These are phyloP conservation scores for Aphanomyces invadans DNA, from an alignment of 352 stramenopile genomes.

Conservation along the genomic window DNA sequence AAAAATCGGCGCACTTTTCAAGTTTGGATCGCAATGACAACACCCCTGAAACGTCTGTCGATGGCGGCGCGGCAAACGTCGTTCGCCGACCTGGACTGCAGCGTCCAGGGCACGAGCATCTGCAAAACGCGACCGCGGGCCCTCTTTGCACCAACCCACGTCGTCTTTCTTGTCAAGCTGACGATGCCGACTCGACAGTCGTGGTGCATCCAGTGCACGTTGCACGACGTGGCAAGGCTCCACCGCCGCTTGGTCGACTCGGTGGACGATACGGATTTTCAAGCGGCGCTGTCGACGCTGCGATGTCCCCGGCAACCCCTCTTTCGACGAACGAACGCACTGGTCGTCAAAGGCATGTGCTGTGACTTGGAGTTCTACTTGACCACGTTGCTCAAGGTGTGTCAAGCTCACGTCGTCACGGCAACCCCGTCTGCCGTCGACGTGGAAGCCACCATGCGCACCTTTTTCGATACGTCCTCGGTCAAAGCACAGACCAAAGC, in stretches of 20 bases:
- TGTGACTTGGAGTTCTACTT: conserved; percentile 13
- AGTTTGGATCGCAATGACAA: too few species aligned
- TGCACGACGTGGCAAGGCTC: background rate
- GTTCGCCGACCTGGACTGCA: background rate
- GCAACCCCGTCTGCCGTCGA: background rate
- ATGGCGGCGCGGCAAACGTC: background rate
- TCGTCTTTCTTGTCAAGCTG: background rate
- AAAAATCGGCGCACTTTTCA: too few species aligned
- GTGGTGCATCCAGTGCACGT: background rate
- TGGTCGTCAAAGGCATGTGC: conserved; percentile 24
- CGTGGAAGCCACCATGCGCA: background rate
- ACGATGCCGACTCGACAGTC: background rate
- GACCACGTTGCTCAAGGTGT: conserved; percentile 11
- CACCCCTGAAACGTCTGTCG: background rate
- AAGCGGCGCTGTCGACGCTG: background rate
- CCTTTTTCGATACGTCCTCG: background rate
- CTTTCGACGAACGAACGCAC: conserved; percentile 3
- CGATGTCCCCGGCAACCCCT: background rate
- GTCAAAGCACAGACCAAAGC: background rate
- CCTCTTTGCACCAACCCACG: background rate
- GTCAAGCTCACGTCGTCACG: background rate
- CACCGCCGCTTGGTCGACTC: background rate
- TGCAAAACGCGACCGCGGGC: background rate
- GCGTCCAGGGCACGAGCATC: background rate
- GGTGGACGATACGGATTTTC: background rate